Percentiles rank a stretch among this genome's conserved stretches.
These are phyloP conservation scores for Candida krabiensis DNA, from an alignment of 805 yeast genomes.

Conservation along the genomic window DNA sequence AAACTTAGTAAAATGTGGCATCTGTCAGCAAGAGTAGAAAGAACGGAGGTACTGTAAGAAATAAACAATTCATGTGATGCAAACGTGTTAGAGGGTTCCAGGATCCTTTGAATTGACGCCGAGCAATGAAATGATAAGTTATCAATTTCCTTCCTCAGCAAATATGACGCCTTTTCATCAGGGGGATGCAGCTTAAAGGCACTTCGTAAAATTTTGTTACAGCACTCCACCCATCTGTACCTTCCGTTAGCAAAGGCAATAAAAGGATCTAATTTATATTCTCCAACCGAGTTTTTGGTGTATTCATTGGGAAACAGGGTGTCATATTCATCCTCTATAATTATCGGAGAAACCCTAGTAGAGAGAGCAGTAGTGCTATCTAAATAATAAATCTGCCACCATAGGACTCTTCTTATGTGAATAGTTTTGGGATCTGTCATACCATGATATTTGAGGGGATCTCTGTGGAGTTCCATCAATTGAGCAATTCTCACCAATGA, in stretches of 20 bases:
- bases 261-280: slow-evolving; percentile 41
- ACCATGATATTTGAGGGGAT: slow-evolving; percentile 54
- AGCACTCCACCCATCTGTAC: slow-evolving; percentile 39
- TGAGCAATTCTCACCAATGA: slow-evolving; percentile 57
- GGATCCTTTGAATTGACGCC: slow-evolving; percentile 20
- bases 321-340: slow-evolving; percentile 52
- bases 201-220: slow-evolving; percentile 18
- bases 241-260: slow-evolving; percentile 53
- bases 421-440: slow-evolving; percentile 48
- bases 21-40: slow-evolving; percentile 23
- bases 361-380: slow-evolving; percentile 59
- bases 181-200: slow-evolving; percentile 9
- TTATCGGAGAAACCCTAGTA: slow-evolving; percentile 54
- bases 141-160: slow-evolving; percentile 15
- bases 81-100: slow-evolving; percentile 18
- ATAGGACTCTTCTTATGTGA: slow-evolving; percentile 54
- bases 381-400: slow-evolving; percentile 67
- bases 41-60: slow-evolving; percentile 16
- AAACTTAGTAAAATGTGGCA: slow-evolving; percentile 18
- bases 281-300: slow-evolving; percentile 22
- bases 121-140: slow-evolving; percentile 20
- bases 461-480: slow-evolving; percentile 55
- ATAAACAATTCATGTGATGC: slow-evolving; percentile 19
- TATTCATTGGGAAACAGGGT: slow-evolving; percentile 54
- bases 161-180: background rate